A percentile compares a stretch with the other conserved stretches of the same genome.
These are phyloP conservation scores for Gossypium turneri DNA, from an alignment of 345 rosid genomes.

Conservation along the genomic window DNA sequence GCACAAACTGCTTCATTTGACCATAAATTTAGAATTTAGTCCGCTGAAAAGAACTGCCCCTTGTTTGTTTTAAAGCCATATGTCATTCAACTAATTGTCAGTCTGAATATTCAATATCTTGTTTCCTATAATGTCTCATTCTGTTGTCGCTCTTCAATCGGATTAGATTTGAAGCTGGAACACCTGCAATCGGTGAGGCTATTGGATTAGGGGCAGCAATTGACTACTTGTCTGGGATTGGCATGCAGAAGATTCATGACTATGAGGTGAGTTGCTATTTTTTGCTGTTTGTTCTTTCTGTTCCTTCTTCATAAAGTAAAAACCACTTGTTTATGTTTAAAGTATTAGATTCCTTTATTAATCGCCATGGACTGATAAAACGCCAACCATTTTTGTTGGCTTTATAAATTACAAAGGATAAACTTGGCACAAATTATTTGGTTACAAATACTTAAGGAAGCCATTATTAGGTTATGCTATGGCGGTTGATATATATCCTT, in stretches of 20 bases:
- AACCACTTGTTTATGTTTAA: neutral
- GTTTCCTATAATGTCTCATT: neutral
- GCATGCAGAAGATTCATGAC: conserved; percentile 80
- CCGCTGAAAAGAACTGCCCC: neutral
- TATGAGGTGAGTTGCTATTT: conserved; percentile 55
- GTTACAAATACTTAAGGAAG: neutral
- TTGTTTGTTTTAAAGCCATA: neutral
- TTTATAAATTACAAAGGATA: neutral
- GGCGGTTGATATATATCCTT: neutral
- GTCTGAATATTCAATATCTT: neutral
- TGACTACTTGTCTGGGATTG: conserved; percentile 75
- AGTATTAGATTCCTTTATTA: neutral
- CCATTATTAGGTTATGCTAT: neutral
- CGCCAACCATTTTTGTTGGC: neutral
- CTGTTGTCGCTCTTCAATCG: conserved; percentile 9
- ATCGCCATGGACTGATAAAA: neutral
- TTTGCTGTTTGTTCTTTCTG: conserved; percentile 4
- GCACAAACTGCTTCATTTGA: neutral
- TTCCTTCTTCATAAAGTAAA: neutral
- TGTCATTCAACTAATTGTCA: neutral
- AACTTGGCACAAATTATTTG: neutral
- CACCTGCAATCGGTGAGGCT: conserved; percentile 97
- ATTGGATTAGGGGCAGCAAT: conserved; percentile 93
- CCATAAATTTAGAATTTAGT: neutral
- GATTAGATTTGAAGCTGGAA: conserved; percentile 95